These are phyloP conservation scores for Aspergillus puulaauensis DNA, from an alignment of 2,329 filamentous ascomycete species.

Conservation along the genomic window DNA sequence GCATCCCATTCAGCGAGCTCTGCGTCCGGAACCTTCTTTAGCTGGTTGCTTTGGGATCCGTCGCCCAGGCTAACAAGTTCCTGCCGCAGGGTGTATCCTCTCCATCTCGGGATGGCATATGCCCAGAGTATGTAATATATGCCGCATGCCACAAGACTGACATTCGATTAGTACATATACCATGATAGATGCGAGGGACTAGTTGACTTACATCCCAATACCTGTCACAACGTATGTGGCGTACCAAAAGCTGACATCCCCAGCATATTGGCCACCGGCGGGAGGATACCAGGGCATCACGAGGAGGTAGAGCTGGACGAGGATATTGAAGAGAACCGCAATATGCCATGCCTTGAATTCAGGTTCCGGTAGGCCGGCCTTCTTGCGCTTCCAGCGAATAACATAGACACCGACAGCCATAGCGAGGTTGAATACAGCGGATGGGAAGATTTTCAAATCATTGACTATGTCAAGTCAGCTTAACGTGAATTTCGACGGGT, in stretches of 20 bases:
- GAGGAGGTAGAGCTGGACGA: constrained; percentile 61
- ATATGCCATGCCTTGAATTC: constrained; percentile 62
- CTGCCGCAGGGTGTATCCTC: constrained; percentile 56
- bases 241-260: constrained; percentile 72
- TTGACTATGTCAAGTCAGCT: constrained; percentile 41
- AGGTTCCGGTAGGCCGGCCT: constrained; percentile 48
- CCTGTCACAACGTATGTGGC: constrained; percentile 66
- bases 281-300: constrained; percentile 74
- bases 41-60: constrained; percentile 46
- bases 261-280: constrained; percentile 55
- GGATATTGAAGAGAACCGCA: constrained; percentile 58
- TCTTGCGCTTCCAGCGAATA: constrained; percentile 55
- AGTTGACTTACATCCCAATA: constrained; percentile 55
- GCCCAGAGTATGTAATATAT: constrained; percentile 63
- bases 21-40: constrained; percentile 55
- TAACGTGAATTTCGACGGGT: too few relatives aligned
- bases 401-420: constrained; percentile 59
- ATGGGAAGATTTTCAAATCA: constrained; percentile 59
- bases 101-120: constrained; percentile 52
- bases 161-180: neutral
- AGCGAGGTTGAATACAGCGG: constrained; percentile 56
- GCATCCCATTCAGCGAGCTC: constrained; percentile 58
- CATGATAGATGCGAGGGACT: neutral
- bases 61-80: constrained; percentile 50
- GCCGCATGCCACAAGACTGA: constrained; percentile 52